A percentile compares a stretch with the other conserved stretches of the same genome.
Evolutionary conservation across 164 flowering plant species (phyloP).

Genomic region (Echeveria elegans): DNA sequence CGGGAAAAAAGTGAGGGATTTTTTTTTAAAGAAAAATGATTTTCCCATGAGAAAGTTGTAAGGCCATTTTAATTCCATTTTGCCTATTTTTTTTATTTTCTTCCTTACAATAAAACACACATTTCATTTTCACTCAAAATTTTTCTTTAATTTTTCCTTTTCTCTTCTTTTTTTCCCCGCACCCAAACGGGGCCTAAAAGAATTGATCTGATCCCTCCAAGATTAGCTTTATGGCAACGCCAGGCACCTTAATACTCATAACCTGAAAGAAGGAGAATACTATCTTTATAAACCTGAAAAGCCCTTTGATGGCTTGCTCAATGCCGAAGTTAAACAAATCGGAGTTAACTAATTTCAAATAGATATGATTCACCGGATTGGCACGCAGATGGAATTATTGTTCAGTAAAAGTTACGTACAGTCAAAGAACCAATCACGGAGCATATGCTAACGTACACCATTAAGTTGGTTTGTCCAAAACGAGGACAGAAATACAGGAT

Average conservation of each 20-base stretch:
- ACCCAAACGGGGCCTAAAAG: too few relatives aligned
- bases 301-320: not conserved
- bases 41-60: too few relatives aligned
- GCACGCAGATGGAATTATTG: not conserved
- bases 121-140: too few relatives aligned
- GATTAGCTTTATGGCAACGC: constrained; percentile 79
- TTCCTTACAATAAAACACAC: too few relatives aligned
- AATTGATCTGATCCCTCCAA: constrained; percentile 68
- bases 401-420: constrained; percentile 25
- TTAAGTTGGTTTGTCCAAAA: constrained; percentile 72
- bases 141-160: too few relatives aligned
- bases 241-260: constrained; percentile 85
- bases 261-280: constrained; percentile 61
- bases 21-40: too few relatives aligned
- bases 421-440: constrained; percentile 82
- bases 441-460: constrained; percentile 78
- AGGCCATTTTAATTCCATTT: too few relatives aligned
- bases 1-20: too few relatives aligned
- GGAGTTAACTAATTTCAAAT: not conserved
- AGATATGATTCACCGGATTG: not conserved
- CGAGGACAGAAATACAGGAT: constrained; percentile 70
- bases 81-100: too few relatives aligned
- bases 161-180: too few relatives aligned
- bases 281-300: not conserved
- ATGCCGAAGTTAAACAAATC: not conserved